Percentiles rank a stretch among this genome's conserved stretches.
Conservation (phyloP, 768 basidiomycete species). For the Melanogaster broomeanus region DNA sequence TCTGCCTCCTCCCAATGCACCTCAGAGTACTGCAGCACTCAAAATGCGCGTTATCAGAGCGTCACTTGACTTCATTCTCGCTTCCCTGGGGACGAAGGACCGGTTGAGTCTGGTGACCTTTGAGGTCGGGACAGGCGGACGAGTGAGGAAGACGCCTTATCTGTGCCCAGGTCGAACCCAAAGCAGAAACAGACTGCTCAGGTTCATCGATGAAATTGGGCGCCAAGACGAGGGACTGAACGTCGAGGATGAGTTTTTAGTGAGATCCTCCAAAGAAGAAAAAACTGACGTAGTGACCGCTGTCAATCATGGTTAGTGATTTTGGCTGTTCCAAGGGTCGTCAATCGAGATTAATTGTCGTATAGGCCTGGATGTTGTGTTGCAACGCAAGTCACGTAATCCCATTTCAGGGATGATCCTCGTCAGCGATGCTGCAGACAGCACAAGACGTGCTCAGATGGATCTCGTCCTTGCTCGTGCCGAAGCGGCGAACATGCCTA, state of each 20-base stretch:
- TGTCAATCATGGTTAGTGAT: conserved; percentile 81
- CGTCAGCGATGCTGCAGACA: conserved; percentile 90
- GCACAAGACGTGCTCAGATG: conserved; percentile 94
- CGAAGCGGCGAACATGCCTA: conserved; percentile 95
- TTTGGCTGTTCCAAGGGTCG: neutral
- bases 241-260: conserved; percentile 64
- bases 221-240: conserved; percentile 41
- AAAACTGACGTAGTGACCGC: conserved; percentile 97
- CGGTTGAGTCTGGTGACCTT: conserved; percentile 91
- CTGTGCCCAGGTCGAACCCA: conserved; percentile 67
- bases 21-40: conserved; percentile 78
- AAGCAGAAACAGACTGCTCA: conserved; percentile 68
- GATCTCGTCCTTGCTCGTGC: conserved; percentile 96
- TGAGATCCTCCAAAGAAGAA: conserved; percentile 82
- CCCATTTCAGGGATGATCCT: conserved; percentile 90
- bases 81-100: conserved; percentile 74
- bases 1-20: conserved; percentile 70
- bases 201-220: conserved; percentile 76
- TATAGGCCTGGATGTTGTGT: conserved; percentile 84
- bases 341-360: neutral
- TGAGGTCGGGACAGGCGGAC: conserved; percentile 81
- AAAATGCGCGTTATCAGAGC: conserved; percentile 89
- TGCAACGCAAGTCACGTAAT: conserved; percentile 93
- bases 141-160: conserved; percentile 93
- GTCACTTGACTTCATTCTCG: conserved; percentile 84